Conservation (phyloP, 1,139 yeast genomes). For the Blastobotrys proliferans region DNA sequence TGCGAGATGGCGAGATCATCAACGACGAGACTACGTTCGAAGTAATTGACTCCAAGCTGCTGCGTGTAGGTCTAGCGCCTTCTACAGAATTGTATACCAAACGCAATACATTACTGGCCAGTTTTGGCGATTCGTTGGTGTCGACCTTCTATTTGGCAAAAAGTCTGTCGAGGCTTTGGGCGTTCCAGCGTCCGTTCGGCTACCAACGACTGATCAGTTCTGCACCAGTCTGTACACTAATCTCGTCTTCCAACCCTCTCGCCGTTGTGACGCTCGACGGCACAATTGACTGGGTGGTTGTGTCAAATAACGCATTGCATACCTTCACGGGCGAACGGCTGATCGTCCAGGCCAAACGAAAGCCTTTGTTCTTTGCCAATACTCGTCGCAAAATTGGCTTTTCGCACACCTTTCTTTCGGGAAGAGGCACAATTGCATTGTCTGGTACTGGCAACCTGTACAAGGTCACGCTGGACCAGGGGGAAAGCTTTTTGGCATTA, state of each 20-base stretch:
- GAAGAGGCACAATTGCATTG: constrained; percentile 38
- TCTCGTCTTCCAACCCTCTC: constrained; percentile 22
- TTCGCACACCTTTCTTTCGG: constrained; percentile 33
- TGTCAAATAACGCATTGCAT: constrained; percentile 24
- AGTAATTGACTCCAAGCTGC: constrained; percentile 32
- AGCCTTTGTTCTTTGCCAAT: constrained; percentile 15
- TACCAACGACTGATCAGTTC: constrained; percentile 20
- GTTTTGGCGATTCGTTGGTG: constrained; percentile 30
- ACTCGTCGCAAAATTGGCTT: constrained; percentile 14
- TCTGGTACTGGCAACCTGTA: constrained; percentile 33
- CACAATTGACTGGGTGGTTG: constrained; percentile 35
- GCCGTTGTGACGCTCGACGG: constrained; percentile 39
- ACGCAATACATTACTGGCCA: constrained; percentile 43
- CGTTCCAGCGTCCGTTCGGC: constrained; percentile 19
- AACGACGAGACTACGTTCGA: constrained; percentile 3
- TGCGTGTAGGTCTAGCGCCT: constrained; percentile 47
- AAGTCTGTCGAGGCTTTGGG: constrained; percentile 15
- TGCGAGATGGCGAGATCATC: constrained; percentile 5
- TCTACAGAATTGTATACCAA: constrained; percentile 45
- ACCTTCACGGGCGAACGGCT: constrained; percentile 32
- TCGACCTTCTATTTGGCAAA: constrained; percentile 18
- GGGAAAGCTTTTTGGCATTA: constrained; percentile 34
- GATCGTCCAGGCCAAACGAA: constrained; percentile 24
- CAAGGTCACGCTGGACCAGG: constrained; percentile 30
- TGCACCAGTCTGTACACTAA: constrained; percentile 20